Percentiles rank a stretch among this genome's conserved stretches.
phyloP scores from a whole-genome alignment of 202 grass and related monocot genomes.

The Setaria viridis region DNA sequence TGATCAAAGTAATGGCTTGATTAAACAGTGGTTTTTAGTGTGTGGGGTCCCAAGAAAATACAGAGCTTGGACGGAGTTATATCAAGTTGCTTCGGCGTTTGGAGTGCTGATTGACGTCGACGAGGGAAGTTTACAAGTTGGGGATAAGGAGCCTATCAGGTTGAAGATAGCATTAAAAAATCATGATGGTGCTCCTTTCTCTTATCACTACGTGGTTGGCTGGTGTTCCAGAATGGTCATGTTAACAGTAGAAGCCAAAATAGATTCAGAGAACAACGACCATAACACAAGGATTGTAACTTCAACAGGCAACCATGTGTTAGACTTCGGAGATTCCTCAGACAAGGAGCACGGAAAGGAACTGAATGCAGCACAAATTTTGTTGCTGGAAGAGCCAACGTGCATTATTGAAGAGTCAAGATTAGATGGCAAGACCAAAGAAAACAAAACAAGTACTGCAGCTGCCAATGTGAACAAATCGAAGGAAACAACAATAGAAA shows the following conservation, averaged over 20 bases:
- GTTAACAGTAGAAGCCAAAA: slow-evolving; percentile 40
- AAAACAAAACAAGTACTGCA: slow-evolving; percentile 32
- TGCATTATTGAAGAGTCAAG: slow-evolving; percentile 29
- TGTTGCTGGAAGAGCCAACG: background rate
- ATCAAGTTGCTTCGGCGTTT: slow-evolving; percentile 47
- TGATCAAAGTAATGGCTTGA: slow-evolving; percentile 30
- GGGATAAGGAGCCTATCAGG: slow-evolving; percentile 45
- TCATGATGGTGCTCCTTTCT: slow-evolving; percentile 31
- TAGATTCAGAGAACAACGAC: slow-evolving; percentile 2
- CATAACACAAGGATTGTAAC: background rate
- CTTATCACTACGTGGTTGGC: slow-evolving; percentile 42
- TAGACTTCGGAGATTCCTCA: slow-evolving; percentile 8
- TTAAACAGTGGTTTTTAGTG: slow-evolving; percentile 43
- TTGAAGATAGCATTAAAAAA: slow-evolving; percentile 35
- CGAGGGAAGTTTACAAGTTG: slow-evolving; percentile 44
- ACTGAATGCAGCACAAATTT: background rate
- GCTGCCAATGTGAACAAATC: background rate
- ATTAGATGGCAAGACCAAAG: slow-evolving; percentile 24
- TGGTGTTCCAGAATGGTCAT: slow-evolving; percentile 37
- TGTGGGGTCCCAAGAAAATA: slow-evolving; percentile 48
- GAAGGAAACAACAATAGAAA: slow-evolving; percentile 17
- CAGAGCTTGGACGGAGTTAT: slow-evolving; percentile 55
- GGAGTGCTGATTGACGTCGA: slow-evolving; percentile 50
- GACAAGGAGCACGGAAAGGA: slow-evolving; percentile 26
- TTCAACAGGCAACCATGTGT: slow-evolving; percentile 4